Evolutionary conservation across 257 asterid genomes (phyloP).

Genomic region (Solanum gracilifrons): DNA sequence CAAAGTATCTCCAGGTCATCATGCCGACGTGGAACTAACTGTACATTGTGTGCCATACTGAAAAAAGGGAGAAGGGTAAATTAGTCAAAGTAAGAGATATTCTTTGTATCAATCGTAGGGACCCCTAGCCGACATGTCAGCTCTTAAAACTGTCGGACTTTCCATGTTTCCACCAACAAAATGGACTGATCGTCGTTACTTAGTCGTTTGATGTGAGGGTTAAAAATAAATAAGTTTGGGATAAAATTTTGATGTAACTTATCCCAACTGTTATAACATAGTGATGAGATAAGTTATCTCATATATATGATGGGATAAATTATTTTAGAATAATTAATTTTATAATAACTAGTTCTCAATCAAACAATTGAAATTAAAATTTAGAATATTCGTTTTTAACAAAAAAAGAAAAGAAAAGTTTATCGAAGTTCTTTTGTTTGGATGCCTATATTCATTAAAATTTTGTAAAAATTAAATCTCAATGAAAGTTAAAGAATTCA

Average conservation of each 20-base stretch:
- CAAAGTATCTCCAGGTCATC: background rate
- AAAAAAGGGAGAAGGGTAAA: background rate
- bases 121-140: constrained; percentile 3
- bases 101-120: background rate
- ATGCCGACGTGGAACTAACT: background rate
- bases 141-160: constrained; percentile 4
- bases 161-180: constrained; percentile 11
- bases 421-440: background rate
- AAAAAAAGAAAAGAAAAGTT: background rate
- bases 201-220: too few relatives aligned
- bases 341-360: too few relatives aligned
- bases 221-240: too few relatives aligned
- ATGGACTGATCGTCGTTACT: background rate
- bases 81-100: background rate
- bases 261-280: too few relatives aligned
- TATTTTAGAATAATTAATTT: fast-evolving
- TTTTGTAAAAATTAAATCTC: too few relatives aligned
- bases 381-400: background rate
- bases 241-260: too few relatives aligned
- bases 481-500: background rate
- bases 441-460: background rate
- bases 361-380: too few relatives aligned
- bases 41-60: background rate
- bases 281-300: too few relatives aligned
- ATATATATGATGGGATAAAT: too few relatives aligned